Conservation (phyloP, 805 yeast genomes). For the Priceomyces carsonii region DNA sequence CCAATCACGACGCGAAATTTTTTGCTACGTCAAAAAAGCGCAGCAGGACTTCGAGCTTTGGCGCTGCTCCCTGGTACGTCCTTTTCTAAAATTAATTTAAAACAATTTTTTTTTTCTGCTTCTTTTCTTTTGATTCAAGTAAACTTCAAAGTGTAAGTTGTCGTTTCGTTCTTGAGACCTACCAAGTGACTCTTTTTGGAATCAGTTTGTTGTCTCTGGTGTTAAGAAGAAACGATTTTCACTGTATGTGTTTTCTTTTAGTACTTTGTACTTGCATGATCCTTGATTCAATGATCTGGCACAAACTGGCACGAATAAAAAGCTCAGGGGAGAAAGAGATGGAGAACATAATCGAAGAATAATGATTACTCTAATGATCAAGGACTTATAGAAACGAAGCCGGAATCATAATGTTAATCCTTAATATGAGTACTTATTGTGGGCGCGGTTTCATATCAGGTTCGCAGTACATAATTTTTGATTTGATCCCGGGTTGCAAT, state of each 20-base stretch:
- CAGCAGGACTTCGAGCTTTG: conserved; percentile 5
- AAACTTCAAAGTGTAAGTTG: conserved; percentile 8
- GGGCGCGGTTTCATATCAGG: no score
- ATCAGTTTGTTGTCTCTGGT: conserved; percentile 4
- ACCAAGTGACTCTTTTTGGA: conserved; percentile 3
- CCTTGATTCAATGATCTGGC: no score
- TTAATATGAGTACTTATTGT: no score
- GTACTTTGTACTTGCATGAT: no score
- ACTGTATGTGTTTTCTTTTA: no score
- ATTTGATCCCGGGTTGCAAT: neutral
- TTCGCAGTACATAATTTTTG: neutral
- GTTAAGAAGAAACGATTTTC: conserved; percentile 5
- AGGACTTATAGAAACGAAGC: no score
- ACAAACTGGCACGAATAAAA: no score
- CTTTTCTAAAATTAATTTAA: conserved; percentile 1
- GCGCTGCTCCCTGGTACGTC: conserved; percentile 3
- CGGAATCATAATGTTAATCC: no score
- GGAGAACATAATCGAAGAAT: no score
- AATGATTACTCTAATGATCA: no score
- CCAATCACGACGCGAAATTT: conserved; percentile 6
- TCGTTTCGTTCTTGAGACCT: conserved; percentile 6
- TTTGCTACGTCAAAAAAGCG: conserved; percentile 8
- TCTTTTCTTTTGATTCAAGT: neutral
- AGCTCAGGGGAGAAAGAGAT: no score
- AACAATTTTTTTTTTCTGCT: conserved; percentile 3